A percentile compares a stretch with the other conserved stretches of the same genome.
These are phyloP conservation scores for Pyrenophora teres DNA, from an alignment of 2,329 filamentous ascomycete species.

Conservation along the genomic window DNA sequence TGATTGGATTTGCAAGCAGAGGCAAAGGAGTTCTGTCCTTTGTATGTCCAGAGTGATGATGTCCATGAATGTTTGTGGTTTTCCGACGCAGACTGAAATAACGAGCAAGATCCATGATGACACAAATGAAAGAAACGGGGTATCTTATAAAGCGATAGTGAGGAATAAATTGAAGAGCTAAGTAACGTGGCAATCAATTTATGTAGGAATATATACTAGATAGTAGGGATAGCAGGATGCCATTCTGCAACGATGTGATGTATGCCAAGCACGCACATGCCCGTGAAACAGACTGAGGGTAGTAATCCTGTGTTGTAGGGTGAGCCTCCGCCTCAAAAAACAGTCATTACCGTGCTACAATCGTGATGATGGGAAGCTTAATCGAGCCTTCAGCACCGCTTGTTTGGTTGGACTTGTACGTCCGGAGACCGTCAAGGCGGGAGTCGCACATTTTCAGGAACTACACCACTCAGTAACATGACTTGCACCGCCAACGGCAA, in stretches of 20 bases:
- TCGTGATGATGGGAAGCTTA: background rate
- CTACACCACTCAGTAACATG: background rate
- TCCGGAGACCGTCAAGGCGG: background rate
- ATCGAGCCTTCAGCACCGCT: background rate
- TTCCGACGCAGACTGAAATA: slow-evolving; percentile 26
- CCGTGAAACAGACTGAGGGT: background rate
- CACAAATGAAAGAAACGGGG: background rate
- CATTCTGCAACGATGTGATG: background rate
- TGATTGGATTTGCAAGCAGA: slow-evolving; percentile 26
- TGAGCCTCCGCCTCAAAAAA: slow-evolving; percentile 7
- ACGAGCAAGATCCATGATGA: slow-evolving; percentile 24
- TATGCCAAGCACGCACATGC: slow-evolving; percentile 4
- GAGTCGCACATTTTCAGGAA: background rate
- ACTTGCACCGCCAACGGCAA: background rate
- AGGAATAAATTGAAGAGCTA: background rate
- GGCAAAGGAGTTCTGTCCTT: slow-evolving; percentile 16
- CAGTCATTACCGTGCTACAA: background rate
- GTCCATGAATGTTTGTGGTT: background rate
- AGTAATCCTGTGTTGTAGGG: background rate
- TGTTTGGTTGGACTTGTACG: slow-evolving; percentile 1
- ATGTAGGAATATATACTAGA: slow-evolving; percentile 3
- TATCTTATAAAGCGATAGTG: background rate
- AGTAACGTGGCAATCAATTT: background rate
- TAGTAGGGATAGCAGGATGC: background rate
- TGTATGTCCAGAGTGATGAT: background rate